Conservation (phyloP, 805 yeast genomes). For the Candida bentonensis region DNA sequence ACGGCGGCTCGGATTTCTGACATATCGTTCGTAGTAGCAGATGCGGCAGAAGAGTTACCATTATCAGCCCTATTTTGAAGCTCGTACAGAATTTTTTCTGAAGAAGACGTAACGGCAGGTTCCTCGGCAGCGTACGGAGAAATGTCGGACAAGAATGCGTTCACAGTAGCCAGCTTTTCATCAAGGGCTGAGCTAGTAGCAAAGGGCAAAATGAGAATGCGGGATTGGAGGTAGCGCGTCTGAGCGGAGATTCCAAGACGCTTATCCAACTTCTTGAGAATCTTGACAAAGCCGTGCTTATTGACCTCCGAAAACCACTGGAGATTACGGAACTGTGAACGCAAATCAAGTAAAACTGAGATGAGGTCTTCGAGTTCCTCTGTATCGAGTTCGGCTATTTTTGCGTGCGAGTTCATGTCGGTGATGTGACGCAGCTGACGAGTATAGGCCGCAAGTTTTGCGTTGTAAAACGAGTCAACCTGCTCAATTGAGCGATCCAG, state of each 20-base stretch:
- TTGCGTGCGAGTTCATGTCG: slow-evolving; percentile 19
- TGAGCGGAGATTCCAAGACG: slow-evolving; percentile 52
- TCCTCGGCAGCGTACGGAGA: slow-evolving; percentile 13
- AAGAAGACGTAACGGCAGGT: not conserved
- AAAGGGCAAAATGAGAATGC: slow-evolving; percentile 63
- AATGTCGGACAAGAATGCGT: slow-evolving; percentile 13
- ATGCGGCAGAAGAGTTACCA: slow-evolving; percentile 5
- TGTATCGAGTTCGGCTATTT: slow-evolving; percentile 24
- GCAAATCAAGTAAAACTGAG: slow-evolving; percentile 58
- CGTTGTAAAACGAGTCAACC: slow-evolving; percentile 67
- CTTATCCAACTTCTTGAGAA: slow-evolving; percentile 80
- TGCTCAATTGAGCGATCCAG: slow-evolving; percentile 70
- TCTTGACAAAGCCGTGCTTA: slow-evolving; percentile 78
- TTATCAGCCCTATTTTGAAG: not conserved
- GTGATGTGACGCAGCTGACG: slow-evolving; percentile 39
- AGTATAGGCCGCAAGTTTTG: slow-evolving; percentile 59
- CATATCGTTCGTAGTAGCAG: slow-evolving; percentile 2
- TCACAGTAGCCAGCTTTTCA: slow-evolving; percentile 29
- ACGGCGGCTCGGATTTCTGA: slow-evolving; percentile 5
- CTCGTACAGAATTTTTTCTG: not conserved
- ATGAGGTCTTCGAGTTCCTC: slow-evolving; percentile 52
- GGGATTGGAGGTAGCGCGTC: slow-evolving; percentile 42
- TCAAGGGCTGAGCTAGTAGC: slow-evolving; percentile 55
- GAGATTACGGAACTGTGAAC: slow-evolving; percentile 63
- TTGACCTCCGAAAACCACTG: slow-evolving; percentile 92